Evolutionary conservation across 1,284 basidiomycete species (phyloP).

Genomic region (Salmacisia buchloeana): DNA sequence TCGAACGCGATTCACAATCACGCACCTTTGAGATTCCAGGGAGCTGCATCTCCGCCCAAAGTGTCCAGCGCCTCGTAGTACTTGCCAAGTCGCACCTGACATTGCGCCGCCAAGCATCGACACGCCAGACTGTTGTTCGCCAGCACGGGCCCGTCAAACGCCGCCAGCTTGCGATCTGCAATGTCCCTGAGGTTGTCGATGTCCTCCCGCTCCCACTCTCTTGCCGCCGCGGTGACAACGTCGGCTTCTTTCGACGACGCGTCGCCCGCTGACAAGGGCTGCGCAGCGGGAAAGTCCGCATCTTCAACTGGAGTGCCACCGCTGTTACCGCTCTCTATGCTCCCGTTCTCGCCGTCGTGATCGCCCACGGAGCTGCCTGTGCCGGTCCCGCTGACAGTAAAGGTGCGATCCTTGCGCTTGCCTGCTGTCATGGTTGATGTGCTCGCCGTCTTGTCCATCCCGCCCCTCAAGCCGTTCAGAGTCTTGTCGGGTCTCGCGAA

Average conservation of each 20-base stretch:
- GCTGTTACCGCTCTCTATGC: conserved; percentile 7
- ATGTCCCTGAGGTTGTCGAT: conserved; percentile 73
- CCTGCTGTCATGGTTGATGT: conserved; percentile 13
- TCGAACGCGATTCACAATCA: not conserved
- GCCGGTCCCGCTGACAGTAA: conserved; percentile 38
- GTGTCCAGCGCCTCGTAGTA: conserved; percentile 89
- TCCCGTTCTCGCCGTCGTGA: conserved; percentile 1
- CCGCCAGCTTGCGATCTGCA: conserved; percentile 8
- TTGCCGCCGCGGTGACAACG: no score
- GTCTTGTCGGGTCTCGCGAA: not conserved
- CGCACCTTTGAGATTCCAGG: conserved; percentile 22
- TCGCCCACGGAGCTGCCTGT: conserved; percentile 17
- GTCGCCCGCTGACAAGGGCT: conserved; percentile 1
- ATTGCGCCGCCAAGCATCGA: conserved; percentile 87
- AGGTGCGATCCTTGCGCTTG: conserved; percentile 38
- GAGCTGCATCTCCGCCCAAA: conserved; percentile 65
- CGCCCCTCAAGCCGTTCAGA: not conserved
- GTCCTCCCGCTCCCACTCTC: conserved; percentile 52
- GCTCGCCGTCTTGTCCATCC: not conserved
- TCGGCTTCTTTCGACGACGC: no score
- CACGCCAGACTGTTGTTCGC: conserved; percentile 59
- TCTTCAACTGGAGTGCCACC: not conserved
- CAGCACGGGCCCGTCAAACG: conserved; percentile 30
- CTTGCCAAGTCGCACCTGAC: conserved; percentile 84
- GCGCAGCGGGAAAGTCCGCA: not conserved